Evolutionary conservation across 352 stramenopile genomes (phyloP).

Genomic region (Phytophthora hybrid): DNA sequence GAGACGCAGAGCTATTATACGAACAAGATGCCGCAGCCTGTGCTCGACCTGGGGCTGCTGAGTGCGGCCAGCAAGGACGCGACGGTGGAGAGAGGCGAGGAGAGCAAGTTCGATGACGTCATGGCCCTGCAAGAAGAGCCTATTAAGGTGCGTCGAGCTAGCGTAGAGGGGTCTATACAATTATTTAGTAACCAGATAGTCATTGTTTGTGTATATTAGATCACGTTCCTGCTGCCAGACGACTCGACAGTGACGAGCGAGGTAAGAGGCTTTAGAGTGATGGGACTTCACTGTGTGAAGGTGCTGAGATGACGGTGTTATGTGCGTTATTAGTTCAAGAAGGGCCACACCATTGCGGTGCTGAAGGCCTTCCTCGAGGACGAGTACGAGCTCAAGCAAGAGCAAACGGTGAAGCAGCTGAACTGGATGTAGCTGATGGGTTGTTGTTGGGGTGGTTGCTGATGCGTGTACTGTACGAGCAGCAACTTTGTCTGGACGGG

Average conservation of each 20-base stretch:
- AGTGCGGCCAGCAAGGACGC: conserved; percentile 35
- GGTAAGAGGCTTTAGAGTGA: conserved; percentile 12
- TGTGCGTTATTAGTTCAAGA: conserved; percentile 61
- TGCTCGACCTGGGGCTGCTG: conserved; percentile 35
- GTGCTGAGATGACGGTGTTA: background rate
- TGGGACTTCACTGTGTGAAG: background rate
- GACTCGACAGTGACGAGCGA: conserved; percentile 57
- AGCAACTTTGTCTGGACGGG: conserved; percentile 57
- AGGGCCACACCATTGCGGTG: conserved; percentile 67
- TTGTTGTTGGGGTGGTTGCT: background rate
- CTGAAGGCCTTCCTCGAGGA: conserved; percentile 69
- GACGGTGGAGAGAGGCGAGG: conserved; percentile 18
- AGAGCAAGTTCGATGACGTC: conserved; percentile 72
- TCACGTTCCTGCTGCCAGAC: conserved; percentile 65
- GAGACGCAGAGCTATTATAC: conserved; percentile 8
- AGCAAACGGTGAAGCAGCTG: conserved; percentile 40
- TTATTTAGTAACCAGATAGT: background rate
- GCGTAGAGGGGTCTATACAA: too few relatives aligned
- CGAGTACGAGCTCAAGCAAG: conserved; percentile 52
- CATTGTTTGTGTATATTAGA: conserved; percentile 34
- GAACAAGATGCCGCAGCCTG: conserved; percentile 36
- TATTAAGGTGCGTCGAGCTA: conserved; percentile 43
- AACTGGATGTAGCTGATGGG: background rate
- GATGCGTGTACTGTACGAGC: background rate
- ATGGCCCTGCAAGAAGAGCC: conserved; percentile 64